Conservation (phyloP, 1,284 basidiomycete genomes). For the Tilletiopsis washingtonensis region DNA sequence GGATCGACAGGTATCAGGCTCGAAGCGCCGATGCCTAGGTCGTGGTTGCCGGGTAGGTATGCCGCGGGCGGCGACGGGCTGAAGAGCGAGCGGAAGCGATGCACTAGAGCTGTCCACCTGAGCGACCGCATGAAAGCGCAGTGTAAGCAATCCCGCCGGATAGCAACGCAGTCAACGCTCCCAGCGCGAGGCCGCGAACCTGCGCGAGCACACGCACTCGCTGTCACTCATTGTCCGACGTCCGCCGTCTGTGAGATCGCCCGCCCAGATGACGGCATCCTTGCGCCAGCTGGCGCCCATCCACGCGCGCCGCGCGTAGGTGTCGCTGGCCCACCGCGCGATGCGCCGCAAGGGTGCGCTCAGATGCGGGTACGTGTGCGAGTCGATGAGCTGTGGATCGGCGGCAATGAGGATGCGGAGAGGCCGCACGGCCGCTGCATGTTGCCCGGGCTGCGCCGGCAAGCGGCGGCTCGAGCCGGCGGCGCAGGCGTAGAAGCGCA, state of each 20-base stretch:
- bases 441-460: no score
- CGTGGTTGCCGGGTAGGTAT: conserved; percentile 33
- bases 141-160: no score
- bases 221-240: conserved; percentile 8
- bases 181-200: no score
- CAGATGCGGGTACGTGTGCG: conserved; percentile 7
- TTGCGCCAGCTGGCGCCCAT: neutral
- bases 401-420: neutral
- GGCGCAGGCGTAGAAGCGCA: no score
- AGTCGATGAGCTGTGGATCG: conserved; percentile 50
- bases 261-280: conserved; percentile 27
- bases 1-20: neutral
- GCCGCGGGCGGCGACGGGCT: conserved; percentile 8
- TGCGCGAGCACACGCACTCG: conserved; percentile 12
- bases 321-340: conserved; percentile 3
- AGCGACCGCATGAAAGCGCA: conserved; percentile 7
- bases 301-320: conserved; percentile 2
- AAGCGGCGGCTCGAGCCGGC: no score
- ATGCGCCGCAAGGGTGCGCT: neutral
- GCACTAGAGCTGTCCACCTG: conserved; percentile 10
- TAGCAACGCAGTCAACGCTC: no score
- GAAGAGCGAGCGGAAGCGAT: conserved; percentile 11
- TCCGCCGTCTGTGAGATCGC: conserved; percentile 26
- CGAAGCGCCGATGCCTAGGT: conserved; percentile 12
- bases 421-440: no score